phyloP scores from a whole-genome alignment of 2,329 filamentous ascomycete species.

The Daldinia sp. region DNA sequence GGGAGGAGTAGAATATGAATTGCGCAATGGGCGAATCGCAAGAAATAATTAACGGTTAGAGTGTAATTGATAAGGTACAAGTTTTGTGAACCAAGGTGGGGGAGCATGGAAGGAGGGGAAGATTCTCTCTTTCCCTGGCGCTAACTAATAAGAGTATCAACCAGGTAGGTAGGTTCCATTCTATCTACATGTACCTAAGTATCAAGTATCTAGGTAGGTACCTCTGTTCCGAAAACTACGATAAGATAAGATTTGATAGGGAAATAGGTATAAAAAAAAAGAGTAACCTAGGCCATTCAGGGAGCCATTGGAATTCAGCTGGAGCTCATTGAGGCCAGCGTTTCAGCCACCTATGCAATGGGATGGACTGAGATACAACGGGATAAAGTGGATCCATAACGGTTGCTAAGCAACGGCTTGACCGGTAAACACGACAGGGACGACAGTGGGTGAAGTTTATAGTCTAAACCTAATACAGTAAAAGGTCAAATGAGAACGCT shows the following conservation, averaged over 20 bases:
- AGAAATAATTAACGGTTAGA: background rate
- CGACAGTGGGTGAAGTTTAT: background rate
- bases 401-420: constrained; percentile 42
- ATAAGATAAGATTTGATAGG: constrained; percentile 26
- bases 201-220: background rate
- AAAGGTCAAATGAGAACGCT: constrained; percentile 39
- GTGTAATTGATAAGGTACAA: too few species aligned
- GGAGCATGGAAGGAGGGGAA: constrained; percentile 21
- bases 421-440: constrained; percentile 35
- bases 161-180: too few species aligned
- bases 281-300: too few species aligned
- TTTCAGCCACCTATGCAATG: constrained; percentile 34
- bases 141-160: too few species aligned
- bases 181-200: too few species aligned
- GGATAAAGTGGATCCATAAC: background rate
- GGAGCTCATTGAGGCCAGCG: constrained; percentile 27
- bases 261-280: too few species aligned
- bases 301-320: constrained; percentile 29
- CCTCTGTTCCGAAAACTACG: background rate
- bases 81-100: constrained; percentile 21
- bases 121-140: too few species aligned
- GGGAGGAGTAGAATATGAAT: constrained; percentile 32
- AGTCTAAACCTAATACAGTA: constrained; percentile 32
- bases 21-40: constrained; percentile 28
- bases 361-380: background rate